Evolutionary conservation across 352 stramenopile species (phyloP).

Genomic region (Aphanomyces euteiches): DNA sequence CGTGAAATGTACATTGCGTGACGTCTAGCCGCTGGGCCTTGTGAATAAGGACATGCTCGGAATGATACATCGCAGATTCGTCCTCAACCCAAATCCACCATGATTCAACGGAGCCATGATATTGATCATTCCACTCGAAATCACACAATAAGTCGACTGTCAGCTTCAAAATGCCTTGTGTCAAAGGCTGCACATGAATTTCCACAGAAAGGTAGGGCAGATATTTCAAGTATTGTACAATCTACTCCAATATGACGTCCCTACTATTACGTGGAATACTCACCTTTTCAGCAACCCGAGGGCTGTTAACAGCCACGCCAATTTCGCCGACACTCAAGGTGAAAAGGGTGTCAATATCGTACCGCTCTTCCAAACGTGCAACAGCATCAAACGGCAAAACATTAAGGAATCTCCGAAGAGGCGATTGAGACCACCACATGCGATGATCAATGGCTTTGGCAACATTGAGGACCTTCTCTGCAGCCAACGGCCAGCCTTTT

Average conservation of each 20-base stretch:
- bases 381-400: slow-evolving; percentile 85
- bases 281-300: slow-evolving; percentile 45
- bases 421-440: slow-evolving; percentile 96
- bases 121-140: slow-evolving; percentile 83
- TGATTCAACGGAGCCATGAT: slow-evolving; percentile 72
- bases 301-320: slow-evolving; percentile 37
- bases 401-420: slow-evolving; percentile 91
- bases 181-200: slow-evolving; percentile 92
- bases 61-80: slow-evolving; percentile 90
- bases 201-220: slow-evolving; percentile 53
- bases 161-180: slow-evolving; percentile 90
- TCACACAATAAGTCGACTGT: slow-evolving; percentile 69
- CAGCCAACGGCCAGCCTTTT: slow-evolving; percentile 79
- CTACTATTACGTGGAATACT: slow-evolving; percentile 53
- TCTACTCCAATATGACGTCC: slow-evolving; percentile 33
- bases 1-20: slow-evolving; percentile 91
- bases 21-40: slow-evolving; percentile 50
- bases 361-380: slow-evolving; percentile 74
- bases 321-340: slow-evolving; percentile 42
- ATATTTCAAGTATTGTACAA: slow-evolving; percentile 41
- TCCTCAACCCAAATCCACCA: slow-evolving; percentile 99
- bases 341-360: slow-evolving; percentile 37
- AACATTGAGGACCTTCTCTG: slow-evolving; percentile 92
- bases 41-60: slow-evolving; percentile 85
- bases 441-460: slow-evolving; percentile 97